These are phyloP conservation scores for Yueomyces sinensis DNA, from an alignment of 805 yeast species.

Conservation along the genomic window DNA sequence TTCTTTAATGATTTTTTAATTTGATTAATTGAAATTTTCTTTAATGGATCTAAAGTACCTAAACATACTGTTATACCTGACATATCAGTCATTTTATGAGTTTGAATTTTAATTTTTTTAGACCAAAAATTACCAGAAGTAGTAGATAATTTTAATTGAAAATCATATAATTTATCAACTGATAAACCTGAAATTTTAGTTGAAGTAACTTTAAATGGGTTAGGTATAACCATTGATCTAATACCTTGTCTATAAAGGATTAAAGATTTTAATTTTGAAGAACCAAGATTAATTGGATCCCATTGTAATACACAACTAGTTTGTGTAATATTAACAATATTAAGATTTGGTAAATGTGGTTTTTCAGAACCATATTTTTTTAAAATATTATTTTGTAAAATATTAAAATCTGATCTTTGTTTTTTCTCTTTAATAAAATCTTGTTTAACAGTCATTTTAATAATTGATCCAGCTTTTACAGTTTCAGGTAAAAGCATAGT, in stretches of 20 bases:
- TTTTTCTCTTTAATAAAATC: constrained; percentile 51
- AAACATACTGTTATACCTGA: constrained; percentile 85
- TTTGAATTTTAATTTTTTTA: constrained; percentile 52
- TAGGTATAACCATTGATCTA: constrained; percentile 70
- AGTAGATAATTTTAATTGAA: constrained; percentile 71
- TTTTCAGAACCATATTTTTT: constrained; percentile 56
- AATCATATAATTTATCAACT: constrained; percentile 67
- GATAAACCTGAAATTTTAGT: constrained; percentile 88
- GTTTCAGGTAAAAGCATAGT: constrained; percentile 83
- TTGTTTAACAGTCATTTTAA: constrained; percentile 71
- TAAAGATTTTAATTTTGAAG: constrained; percentile 64
- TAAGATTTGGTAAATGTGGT: constrained; percentile 61
- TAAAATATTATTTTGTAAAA: constrained; percentile 61
- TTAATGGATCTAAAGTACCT: constrained; percentile 60
- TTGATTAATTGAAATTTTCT: constrained; percentile 35
- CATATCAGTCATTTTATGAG: constrained; percentile 94
- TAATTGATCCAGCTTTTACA: constrained; percentile 84
- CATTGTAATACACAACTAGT: constrained; percentile 91
- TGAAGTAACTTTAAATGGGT: constrained; percentile 61
- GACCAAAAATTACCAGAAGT: constrained; percentile 80
- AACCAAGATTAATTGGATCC: constrained; percentile 78
- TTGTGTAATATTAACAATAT: constrained; percentile 72
- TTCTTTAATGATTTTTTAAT: constrained; percentile 45
- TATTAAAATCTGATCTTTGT: constrained; percentile 45
- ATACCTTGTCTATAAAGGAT: constrained; percentile 52